Base-by-base conservation (phyloP, 768 basidiomycete genomes). In the Naganishia vaughanmartiniae region DNA sequence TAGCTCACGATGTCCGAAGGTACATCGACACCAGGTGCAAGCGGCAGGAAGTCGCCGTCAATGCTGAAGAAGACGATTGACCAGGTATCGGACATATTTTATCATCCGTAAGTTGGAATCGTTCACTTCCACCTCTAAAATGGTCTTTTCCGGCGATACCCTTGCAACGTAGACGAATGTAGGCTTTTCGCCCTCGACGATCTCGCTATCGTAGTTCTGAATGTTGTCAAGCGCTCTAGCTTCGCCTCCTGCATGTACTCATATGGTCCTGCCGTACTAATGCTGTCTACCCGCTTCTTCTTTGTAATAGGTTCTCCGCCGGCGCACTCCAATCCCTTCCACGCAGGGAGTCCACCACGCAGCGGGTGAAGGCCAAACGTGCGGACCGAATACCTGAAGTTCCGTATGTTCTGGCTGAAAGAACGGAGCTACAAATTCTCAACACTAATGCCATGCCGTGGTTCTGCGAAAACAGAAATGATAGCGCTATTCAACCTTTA, bases 351-450 rank as follows among this genome's bases (percentile, higher is more conserved):
- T 54, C 72, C 28, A 74, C 75, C 0, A 48, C 72, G 19, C 56
- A 54, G 26, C 67, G 76, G 36, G 74, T 72, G 9, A 81, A 78
- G 67, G 76, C 76, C 53, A 81, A 81, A 51, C 67, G 80, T 57
- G 80, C 78, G 15, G 80, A 81, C 60, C 65, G 79, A 30, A 81
- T 81, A 15, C 80, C 80, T 21, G 80, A 80, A 63, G 71, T 69
- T 24, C 31, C 74, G 77, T 76, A 60, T 54, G 76, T 73, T 21
- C 45, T 14, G 12, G 67, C 51, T 19, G 28, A 48, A n/a, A 36
- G 5, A n/a, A 12, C 28, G 31, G 14, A 21, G n/a, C 3, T 56
- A n/a, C 54, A 14, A 4, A 15, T 3, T 31, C 3, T 39, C 17
- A 24, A 19, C 39, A 36, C 30, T 2, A 68, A 26, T 71, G 33